Percentiles rank a stretch among this genome's conserved stretches.
These are phyloP conservation scores for Berberis vulgaris DNA, from an alignment of 164 flowering plant genomes.

Conservation along the genomic window DNA sequence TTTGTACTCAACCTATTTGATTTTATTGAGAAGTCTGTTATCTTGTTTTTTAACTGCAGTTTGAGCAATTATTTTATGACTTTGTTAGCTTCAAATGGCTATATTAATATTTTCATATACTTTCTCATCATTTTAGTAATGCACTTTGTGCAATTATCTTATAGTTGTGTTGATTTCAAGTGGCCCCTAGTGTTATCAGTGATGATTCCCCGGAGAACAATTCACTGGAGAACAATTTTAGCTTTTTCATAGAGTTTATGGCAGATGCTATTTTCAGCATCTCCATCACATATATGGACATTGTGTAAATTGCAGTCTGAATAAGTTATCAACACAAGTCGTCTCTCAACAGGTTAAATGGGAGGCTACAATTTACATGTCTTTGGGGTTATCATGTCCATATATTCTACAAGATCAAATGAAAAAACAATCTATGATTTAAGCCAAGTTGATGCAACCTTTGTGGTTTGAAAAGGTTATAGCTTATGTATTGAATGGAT, in stretches of 20 bases:
- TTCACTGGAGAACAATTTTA: too few species aligned
- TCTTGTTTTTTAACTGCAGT: too few species aligned
- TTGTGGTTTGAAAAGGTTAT: neutral
- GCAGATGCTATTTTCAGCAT: neutral
- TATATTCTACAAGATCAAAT: neutral
- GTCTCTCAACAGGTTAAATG: neutral
- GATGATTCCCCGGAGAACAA: too few species aligned
- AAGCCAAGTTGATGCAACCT: neutral
- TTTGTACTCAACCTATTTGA: too few species aligned
- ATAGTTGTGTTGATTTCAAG: too few species aligned
- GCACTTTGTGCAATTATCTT: too few species aligned
- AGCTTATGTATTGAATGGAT: neutral
- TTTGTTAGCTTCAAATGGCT: too few species aligned
- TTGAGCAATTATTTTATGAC: too few species aligned
- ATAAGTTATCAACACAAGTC: neutral
- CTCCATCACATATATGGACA: neutral
- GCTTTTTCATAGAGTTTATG: neutral
- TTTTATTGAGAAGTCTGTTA: too few species aligned
- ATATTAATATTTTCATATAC: too few species aligned
- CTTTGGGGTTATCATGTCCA: neutral
- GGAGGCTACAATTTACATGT: neutral
- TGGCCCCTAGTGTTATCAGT: too few species aligned
- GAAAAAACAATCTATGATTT: neutral
- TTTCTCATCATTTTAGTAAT: too few species aligned
- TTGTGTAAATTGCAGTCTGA: neutral